phyloP scores from a whole-genome alignment of 2,329 filamentous ascomycete species.

The Dendryphion nanum region DNA sequence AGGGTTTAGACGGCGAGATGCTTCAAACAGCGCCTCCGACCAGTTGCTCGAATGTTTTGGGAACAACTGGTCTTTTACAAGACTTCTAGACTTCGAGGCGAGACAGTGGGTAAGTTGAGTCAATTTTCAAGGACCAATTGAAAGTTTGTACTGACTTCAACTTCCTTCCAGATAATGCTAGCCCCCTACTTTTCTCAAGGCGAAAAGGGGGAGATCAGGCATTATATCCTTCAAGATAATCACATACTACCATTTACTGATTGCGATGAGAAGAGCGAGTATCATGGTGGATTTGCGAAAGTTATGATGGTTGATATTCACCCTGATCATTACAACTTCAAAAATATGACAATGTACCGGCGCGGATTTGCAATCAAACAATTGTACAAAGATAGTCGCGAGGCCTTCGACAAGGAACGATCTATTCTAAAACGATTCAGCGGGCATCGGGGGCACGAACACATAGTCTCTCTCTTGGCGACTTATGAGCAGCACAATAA shows the following conservation, averaged over 20 bases:
- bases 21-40: too few species aligned
- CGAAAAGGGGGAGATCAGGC: constrained; percentile 5
- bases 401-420: not conserved
- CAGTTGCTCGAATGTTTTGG: too few species aligned
- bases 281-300: constrained; percentile 9
- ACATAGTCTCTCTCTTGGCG: constrained; percentile 3
- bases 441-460: not conserved
- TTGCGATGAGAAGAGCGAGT: too few species aligned
- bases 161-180: too few species aligned
- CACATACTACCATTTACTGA: constrained; percentile 18
- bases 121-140: too few species aligned
- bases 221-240: constrained; percentile 13
- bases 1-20: too few species aligned
- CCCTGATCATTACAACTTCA: constrained; percentile 14
- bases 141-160: too few species aligned
- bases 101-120: too few species aligned
- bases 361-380: constrained; percentile 17
- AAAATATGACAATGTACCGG: not conserved
- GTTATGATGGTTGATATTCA: constrained; percentile 16
- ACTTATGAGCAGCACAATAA: constrained; percentile 1
- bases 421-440: not conserved
- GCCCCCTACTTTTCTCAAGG: constrained; percentile 12
- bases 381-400: constrained; percentile 2
- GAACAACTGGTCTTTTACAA: too few species aligned
- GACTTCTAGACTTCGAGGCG: too few species aligned